Evolutionary conservation across 768 basidiomycete species (phyloP).

Genomic region (Zangia roseola): DNA sequence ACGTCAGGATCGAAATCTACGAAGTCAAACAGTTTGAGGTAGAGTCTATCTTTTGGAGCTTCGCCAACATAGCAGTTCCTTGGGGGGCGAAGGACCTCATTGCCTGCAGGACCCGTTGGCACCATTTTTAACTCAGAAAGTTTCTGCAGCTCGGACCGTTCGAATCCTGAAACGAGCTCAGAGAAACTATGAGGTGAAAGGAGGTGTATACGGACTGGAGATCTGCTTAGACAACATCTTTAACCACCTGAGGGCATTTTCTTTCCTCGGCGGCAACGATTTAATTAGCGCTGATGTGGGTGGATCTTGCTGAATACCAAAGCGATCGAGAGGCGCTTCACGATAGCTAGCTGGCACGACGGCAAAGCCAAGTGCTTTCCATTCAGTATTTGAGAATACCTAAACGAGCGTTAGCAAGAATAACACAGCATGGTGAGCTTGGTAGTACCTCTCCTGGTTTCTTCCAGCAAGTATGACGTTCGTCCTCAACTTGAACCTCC

Average conservation of each 20-base stretch:
- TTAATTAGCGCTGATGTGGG: slow-evolving; percentile 54
- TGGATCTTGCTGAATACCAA: slow-evolving; percentile 69
- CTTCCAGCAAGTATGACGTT: background rate
- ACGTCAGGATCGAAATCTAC: too few relatives aligned
- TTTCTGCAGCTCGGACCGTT: slow-evolving; percentile 33
- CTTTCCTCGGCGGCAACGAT: slow-evolving; percentile 50
- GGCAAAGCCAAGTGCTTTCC: slow-evolving; percentile 68
- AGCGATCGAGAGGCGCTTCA: slow-evolving; percentile 48
- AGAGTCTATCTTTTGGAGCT: too few relatives aligned
- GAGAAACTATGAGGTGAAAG: background rate
- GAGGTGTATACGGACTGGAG: slow-evolving; percentile 42
- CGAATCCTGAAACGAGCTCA: slow-evolving; percentile 47
- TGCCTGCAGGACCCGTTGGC: too few relatives aligned
- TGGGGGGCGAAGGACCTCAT: too few relatives aligned
- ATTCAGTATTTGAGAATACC: slow-evolving; percentile 3
- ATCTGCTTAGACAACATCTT: slow-evolving; percentile 58
- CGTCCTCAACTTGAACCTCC: background rate
- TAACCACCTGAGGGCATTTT: slow-evolving; percentile 62
- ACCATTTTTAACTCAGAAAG: too few relatives aligned
- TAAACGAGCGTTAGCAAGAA: slow-evolving; percentile 46
- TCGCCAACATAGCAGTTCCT: too few relatives aligned
- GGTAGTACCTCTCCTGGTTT: slow-evolving; percentile 20
- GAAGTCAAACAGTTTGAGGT: too few relatives aligned
- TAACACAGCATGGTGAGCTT: slow-evolving; percentile 32
- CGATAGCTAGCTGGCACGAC: slow-evolving; percentile 51